Evolutionary conservation across 78 protist species (phyloP), one percentile per base, ranked within the genome.

Genomic region (Ministeria vibrans): DNA sequence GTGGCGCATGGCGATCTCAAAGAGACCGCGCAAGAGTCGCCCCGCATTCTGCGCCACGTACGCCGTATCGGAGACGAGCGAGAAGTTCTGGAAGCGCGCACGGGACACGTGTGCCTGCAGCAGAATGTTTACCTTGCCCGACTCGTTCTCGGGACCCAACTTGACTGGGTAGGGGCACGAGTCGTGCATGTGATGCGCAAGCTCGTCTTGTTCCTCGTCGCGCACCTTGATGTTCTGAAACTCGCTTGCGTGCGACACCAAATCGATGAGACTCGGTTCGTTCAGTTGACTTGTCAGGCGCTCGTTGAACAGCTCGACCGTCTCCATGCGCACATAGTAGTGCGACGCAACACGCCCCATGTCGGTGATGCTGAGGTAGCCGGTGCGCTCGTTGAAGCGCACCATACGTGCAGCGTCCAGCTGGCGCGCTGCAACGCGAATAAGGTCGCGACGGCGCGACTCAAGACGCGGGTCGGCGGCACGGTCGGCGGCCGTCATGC

Each of bases 1-100:
- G n/a, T 25, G 62, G 28, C 70, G 44, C 39, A 80, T 3, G 36
- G 87, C 83, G 7, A 98, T 92, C 79, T 96, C 99, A 77, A 97
- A 97, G 53, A 96, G 86, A 23, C 94, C 99, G 27, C 99, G 89
- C 44, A 90, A 30, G 28, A 97, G 78, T 20, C 99, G 77, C 36
- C 73, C 15, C 15, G 61, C 85, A 53, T 88, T 86, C 86, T 94
- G 95, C 30, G 92, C 83, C n/a, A 94, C 77, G 79, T 95, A 95
- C 34, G 83, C 66, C 70, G 75, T 43, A 82, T 96, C 99, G 28
- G 88, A 74, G 11, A 89, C 66, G 38, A 97, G 88, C 25, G 94
- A 69, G 74, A 91, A 95, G 1, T 87, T 23, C 2, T 87, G 85
- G 28, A 91, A n/a, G 18, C 32, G 51, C 9, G 34, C 30, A 15